Base-by-base conservation (phyloP, 2,329 filamentous ascomycete genomes). In the Davidsoniella australis region DNA sequence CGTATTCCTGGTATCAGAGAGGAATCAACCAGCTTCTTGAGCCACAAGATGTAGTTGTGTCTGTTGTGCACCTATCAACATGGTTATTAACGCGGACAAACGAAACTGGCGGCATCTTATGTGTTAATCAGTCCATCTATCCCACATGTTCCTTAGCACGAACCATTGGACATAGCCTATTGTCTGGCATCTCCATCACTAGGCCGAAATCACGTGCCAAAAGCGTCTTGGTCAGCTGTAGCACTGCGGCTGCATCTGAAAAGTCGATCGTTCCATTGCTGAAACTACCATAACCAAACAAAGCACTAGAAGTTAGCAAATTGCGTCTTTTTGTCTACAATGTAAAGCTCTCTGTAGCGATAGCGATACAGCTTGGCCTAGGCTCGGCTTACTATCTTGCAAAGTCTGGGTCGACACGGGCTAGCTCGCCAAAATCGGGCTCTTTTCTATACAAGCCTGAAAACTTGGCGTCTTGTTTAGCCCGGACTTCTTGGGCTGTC, bases 31-130 rank as follows among this genome's bases (percentile, higher is more conserved):
- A 98, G 72, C 2, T 73, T 71, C 58, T 94, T 86, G 1, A 96
- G 68, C 87, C 88, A 96, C 7, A 88, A 67, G 17, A 96, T 76
- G 61, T 98, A 98, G 59, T 89, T 91, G 62, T 93, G 80, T 45
- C 87, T 78, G 53, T 75, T 76, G 0, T 73, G 71, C 1, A 76
- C 69, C 73, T 74, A 54, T 9, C 36, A 16, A 12, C 26, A 18
- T 20, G 45, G 9, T 26, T 17, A 48, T 44, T 20, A 18, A 14
- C 29, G 29, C 23, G 33, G 24, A 16, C n/a, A 12, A 5, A 23
- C n/a, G 8, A 24, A 24, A 12, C 41, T 23, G 6, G 29, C 3
- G 5, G 17, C 36, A 26, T 24, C 23, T 6, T 29, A 14, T 12
- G 14, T 45, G 7, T 18, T 33, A 8, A 45, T 17, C 23, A 45